Percentiles rank a stretch among this genome's conserved stretches.
Conservation (phyloP, 2,329 filamentous ascomycete species). For the Beauveria australis region DNA sequence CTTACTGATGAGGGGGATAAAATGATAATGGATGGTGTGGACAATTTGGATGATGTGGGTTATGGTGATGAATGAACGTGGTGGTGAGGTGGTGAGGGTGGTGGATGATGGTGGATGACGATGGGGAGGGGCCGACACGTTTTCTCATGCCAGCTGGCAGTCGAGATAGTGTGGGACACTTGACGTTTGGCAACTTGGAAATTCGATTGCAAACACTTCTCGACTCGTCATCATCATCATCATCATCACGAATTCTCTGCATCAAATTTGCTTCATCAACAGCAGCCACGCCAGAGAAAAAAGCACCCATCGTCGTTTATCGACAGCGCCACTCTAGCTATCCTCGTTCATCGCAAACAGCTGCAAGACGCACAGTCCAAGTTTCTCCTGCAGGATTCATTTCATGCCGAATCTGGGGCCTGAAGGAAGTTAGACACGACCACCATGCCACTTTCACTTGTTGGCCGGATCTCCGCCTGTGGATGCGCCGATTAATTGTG, state of each 20-base stretch:
- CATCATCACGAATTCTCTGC: not conserved
- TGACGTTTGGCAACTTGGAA: not conserved
- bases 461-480: not conserved
- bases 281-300: not conserved
- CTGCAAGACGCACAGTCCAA: not conserved
- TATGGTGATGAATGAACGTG: not conserved
- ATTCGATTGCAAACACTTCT: not conserved
- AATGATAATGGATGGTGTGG: not conserved
- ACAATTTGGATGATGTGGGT: not conserved
- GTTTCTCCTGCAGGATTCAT: not conserved
- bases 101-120: not conserved
- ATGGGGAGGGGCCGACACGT: not conserved
- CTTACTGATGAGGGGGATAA: not conserved
- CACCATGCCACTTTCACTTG: not conserved
- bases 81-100: not conserved
- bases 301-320: not conserved
- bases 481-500: constrained; percentile 1
- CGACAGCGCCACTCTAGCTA: not conserved
- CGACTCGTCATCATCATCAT: not conserved
- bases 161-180: not conserved
- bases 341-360: not conserved
- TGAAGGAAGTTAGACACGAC: not conserved
- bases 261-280: not conserved
- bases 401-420: not conserved
- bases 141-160: not conserved